Percentiles rank a stretch among this genome's conserved stretches.
phyloP scores from a whole-genome alignment of 73 alveolate genomes.

The Paramecium sexaurelia region DNA sequence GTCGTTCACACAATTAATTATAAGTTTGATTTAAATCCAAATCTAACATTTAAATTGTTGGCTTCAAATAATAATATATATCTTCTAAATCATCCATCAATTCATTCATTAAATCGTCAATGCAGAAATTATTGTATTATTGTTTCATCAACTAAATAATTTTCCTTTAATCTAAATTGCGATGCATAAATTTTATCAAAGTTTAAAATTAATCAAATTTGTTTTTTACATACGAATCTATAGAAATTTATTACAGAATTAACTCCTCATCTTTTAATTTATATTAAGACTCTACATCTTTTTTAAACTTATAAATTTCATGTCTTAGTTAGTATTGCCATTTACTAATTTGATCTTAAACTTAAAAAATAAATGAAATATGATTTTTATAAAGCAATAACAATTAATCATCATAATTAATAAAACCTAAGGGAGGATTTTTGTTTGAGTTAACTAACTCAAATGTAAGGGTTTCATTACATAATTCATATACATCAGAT shows the following conservation, averaged over 20 bases:
- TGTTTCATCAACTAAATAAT: neutral
- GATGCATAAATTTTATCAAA: neutral
- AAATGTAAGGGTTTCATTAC: neutral
- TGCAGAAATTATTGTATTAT: neutral
- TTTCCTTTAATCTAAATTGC: neutral
- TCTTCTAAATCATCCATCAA: neutral
- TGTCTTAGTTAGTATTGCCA: neutral
- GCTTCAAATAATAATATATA: neutral
- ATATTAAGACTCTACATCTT: neutral
- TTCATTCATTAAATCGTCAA: neutral
- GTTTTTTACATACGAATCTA: neutral
- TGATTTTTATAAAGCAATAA: neutral
- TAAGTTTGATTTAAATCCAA: neutral
- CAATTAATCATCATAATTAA: neutral
- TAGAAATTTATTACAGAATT: neutral
- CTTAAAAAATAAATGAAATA: neutral
- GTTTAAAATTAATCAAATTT: neutral
- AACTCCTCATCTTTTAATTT: slow-evolving; percentile 4
- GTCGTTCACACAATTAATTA: neutral
- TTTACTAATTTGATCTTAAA: neutral
- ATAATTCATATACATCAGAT: neutral
- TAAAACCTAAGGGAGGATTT: neutral
- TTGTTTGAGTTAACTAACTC: neutral
- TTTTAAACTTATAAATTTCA: neutral
- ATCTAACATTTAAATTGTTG: neutral